Conservation (phyloP, 2,329 filamentous ascomycete genomes). For the Penicillium decumbens region DNA sequence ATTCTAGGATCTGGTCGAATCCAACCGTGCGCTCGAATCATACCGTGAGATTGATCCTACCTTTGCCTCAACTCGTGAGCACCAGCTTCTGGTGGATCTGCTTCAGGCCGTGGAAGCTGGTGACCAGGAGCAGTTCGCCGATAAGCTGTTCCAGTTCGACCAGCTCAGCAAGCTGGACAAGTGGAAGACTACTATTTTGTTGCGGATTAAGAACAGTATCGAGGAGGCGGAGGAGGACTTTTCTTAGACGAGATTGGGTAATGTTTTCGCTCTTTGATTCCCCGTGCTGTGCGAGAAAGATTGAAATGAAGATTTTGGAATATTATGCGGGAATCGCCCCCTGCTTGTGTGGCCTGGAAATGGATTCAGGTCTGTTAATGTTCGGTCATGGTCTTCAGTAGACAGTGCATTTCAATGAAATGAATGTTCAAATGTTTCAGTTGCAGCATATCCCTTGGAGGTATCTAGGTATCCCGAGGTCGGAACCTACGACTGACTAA, state of each 20-base stretch:
- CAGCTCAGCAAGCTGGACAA: slow-evolving; percentile 91
- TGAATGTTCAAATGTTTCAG: not conserved
- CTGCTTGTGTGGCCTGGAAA: slow-evolving; percentile 6
- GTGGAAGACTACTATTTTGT: slow-evolving; percentile 87
- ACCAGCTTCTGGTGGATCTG: slow-evolving; percentile 74
- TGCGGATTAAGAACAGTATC: slow-evolving; percentile 79
- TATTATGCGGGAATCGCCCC: slow-evolving; percentile 2
- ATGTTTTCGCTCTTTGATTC: slow-evolving; percentile 21
- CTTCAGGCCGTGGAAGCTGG: slow-evolving; percentile 68
- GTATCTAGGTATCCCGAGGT: no score
- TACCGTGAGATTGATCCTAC: slow-evolving; percentile 75
- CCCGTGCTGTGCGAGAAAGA: slow-evolving; percentile 19
- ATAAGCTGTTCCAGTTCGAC: slow-evolving; percentile 84
- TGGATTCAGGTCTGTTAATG: not conserved
- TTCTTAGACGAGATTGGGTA: slow-evolving; percentile 45
- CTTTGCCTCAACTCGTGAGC: slow-evolving; percentile 73
- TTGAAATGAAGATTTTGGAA: slow-evolving; percentile 10
- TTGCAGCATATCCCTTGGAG: not conserved
- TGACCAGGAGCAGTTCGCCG: slow-evolving; percentile 76
- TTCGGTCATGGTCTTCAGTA: not conserved
- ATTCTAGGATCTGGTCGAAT: slow-evolving; percentile 64
- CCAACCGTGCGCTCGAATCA: slow-evolving; percentile 72
- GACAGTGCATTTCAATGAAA: slow-evolving; percentile 3
- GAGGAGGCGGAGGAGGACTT: slow-evolving; percentile 67
- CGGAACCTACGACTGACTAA: not conserved